phyloP scores from a whole-genome alignment of 768 basidiomycete species.

The Russula griseocarnosa region DNA sequence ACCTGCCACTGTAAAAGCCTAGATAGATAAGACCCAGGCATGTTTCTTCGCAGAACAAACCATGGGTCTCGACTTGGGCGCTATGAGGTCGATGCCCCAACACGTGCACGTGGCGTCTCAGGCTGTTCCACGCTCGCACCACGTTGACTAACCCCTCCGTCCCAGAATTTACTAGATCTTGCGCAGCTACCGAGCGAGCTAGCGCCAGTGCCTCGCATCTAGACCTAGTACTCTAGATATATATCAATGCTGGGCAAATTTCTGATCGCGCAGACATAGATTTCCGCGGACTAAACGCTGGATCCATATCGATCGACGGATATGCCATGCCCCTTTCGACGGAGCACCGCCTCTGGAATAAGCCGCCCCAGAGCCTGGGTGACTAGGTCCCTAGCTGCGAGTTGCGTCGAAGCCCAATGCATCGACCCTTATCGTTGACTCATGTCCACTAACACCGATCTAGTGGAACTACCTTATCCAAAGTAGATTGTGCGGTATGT shows the following conservation, averaged over 20 bases:
- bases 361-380: background rate
- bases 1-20: background rate
- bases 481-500: background rate
- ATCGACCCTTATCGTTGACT: background rate
- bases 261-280: conserved; percentile 13
- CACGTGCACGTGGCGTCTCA: conserved; percentile 11
- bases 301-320: conserved; percentile 14
- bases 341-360: conserved; percentile 8
- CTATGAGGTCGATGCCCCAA: background rate
- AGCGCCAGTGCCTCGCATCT: conserved; percentile 9
- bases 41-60: background rate
- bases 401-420: background rate
- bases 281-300: conserved; percentile 22
- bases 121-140: background rate
- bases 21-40: background rate
- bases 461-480: background rate
- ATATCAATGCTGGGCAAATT: background rate
- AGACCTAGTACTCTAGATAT: background rate
- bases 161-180: background rate
- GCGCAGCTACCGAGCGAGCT: conserved; percentile 3
- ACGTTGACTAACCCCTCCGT: background rate
- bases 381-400: background rate
- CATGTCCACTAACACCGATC: background rate
- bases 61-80: background rate
- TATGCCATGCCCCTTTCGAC: conserved; percentile 8